These are phyloP conservation scores for Pseudocercospora cruenta DNA, from an alignment of 2,329 filamentous ascomycete species.

Conservation along the genomic window DNA sequence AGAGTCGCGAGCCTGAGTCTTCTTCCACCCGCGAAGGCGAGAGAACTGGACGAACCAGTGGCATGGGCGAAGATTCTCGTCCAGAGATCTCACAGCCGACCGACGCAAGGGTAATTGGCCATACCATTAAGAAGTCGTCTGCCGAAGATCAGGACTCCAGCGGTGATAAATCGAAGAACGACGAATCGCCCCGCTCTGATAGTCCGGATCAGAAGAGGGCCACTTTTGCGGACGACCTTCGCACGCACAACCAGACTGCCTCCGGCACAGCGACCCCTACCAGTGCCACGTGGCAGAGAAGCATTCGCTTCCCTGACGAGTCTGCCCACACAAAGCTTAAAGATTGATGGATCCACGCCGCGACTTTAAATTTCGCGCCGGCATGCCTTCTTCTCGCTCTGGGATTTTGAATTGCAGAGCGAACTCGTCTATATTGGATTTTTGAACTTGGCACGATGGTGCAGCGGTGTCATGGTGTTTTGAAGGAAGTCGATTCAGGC, in stretches of 20 bases:
- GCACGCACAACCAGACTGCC: neutral
- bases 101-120: slow-evolving; percentile 26
- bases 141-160: neutral
- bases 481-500: neutral
- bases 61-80: slow-evolving; percentile 6
- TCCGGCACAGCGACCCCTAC: slow-evolving; percentile 17
- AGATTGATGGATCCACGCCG: neutral
- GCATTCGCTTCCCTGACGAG: slow-evolving; percentile 39
- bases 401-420: neutral
- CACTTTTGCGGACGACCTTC: neutral
- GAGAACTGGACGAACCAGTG: neutral
- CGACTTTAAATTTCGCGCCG: neutral
- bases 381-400: neutral
- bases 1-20: neutral
- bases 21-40: neutral
- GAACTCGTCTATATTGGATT: neutral
- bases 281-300: slow-evolving; percentile 31
- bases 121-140: slow-evolving; percentile 20
- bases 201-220: neutral
- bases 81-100: slow-evolving; percentile 26
- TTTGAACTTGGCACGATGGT: neutral
- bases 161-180: neutral
- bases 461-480: neutral
- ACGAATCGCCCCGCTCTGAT: neutral
- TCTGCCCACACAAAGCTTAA: neutral